Evolutionary conservation across 1,284 basidiomycete genomes (phyloP).

Genomic region (Boletus smithii): DNA sequence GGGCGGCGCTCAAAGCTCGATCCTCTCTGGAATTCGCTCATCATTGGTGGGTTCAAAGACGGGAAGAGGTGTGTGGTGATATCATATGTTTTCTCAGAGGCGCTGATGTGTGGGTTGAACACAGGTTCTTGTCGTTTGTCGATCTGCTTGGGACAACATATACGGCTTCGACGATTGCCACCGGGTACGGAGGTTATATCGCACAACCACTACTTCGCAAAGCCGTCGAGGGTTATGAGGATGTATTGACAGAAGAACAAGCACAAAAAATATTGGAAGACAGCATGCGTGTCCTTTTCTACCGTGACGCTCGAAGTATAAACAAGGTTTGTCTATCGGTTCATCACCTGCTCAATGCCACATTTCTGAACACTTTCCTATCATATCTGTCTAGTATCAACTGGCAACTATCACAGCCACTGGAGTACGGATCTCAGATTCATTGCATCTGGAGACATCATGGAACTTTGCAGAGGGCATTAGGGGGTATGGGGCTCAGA

Average conservation of each 20-base stretch:
- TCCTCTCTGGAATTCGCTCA: conserved; percentile 93
- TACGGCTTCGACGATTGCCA: conserved; percentile 90
- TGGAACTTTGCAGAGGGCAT: conserved; percentile 95
- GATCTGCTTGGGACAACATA: conserved; percentile 98
- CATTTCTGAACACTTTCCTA: not conserved
- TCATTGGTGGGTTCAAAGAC: conserved; percentile 90
- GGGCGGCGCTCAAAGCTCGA: conserved; percentile 83
- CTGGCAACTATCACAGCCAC: conserved; percentile 82
- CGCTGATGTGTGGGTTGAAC: not conserved
- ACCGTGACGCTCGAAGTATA: conserved; percentile 93
- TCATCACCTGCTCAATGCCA: not conserved
- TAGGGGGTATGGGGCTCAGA: conserved; percentile 79
- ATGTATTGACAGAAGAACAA: conserved; percentile 73
- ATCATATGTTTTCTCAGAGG: not conserved
- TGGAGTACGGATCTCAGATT: conserved; percentile 81
- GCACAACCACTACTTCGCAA: conserved; percentile 91
- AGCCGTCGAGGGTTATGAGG: conserved; percentile 82
- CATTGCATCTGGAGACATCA: conserved; percentile 71
- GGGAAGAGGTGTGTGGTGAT: conserved; percentile 58
- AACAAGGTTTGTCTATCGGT: conserved; percentile 71
- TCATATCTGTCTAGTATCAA: conserved; percentile 79
- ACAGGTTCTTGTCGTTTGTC: conserved; percentile 89
- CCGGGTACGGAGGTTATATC: conserved; percentile 94
- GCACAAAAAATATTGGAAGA: conserved; percentile 80
- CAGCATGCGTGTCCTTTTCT: conserved; percentile 93